Percentiles rank a stretch among this genome's conserved stretches.
These are phyloP conservation scores for Candida cerambycidarum DNA, from an alignment of 805 yeast species.

Conservation along the genomic window DNA sequence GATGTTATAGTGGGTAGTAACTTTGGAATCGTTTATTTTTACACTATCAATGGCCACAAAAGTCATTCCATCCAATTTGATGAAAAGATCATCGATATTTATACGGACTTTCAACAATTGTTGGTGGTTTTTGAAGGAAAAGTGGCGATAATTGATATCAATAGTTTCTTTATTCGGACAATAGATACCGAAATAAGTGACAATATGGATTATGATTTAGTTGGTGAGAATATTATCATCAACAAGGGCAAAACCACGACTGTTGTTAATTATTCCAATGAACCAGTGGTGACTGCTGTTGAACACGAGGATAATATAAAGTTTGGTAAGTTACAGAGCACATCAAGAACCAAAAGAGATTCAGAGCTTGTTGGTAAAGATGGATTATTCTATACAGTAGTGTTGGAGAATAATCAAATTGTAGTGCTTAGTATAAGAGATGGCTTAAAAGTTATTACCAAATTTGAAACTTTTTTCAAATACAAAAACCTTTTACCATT, in stretches of 20 bases:
- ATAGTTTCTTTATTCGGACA: neutral
- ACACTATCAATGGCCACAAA: constrained; percentile 26
- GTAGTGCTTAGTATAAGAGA: constrained; percentile 43
- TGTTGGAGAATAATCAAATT: constrained; percentile 41
- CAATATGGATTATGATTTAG: constrained; percentile 29
- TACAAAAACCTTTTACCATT: constrained; percentile 18
- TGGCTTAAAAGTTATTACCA: constrained; percentile 18
- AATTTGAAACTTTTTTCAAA: constrained; percentile 23
- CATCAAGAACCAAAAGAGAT: constrained; percentile 17
- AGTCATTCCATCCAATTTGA: constrained; percentile 12
- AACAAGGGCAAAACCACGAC: constrained; percentile 20
- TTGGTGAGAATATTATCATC: constrained; percentile 28
- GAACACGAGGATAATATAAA: constrained; percentile 11
- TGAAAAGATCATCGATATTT: constrained; percentile 11
- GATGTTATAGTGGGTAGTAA: constrained; percentile 29
- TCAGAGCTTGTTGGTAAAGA: constrained; percentile 36
- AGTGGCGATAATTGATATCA: constrained; percentile 21
- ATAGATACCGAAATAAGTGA: constrained; percentile 8
- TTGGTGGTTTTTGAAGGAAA: neutral
- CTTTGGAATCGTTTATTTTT: constrained; percentile 24
- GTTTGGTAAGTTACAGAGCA: constrained; percentile 13
- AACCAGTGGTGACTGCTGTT: neutral
- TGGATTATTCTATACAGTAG: constrained; percentile 38
- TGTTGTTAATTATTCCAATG: constrained; percentile 22
- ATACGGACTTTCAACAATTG: neutral